phyloP scores from a whole-genome alignment of 1,284 basidiomycete genomes.

The Moesziomyces sp. region DNA sequence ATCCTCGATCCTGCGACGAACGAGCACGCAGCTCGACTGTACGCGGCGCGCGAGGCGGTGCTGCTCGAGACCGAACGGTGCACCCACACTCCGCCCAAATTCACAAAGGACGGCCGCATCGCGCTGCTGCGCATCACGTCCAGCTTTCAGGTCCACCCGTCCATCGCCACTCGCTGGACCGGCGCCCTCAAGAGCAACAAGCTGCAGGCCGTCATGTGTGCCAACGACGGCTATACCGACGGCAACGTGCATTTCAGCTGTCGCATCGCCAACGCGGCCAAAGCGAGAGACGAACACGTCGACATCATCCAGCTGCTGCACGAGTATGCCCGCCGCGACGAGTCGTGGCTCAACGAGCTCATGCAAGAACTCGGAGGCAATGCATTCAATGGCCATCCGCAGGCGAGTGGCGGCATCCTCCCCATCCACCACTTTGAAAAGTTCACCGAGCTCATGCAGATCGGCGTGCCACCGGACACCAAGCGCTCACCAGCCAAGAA shows the following conservation, averaged over 20 bases:
- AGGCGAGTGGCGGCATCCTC: slow-evolving; percentile 58
- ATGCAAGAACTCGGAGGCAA: slow-evolving; percentile 26
- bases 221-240: slow-evolving; percentile 47
- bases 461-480: slow-evolving; percentile 45
- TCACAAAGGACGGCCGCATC: slow-evolving; percentile 52
- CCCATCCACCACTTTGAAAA: slow-evolving; percentile 42
- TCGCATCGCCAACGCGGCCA: slow-evolving; percentile 37
- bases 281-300: slow-evolving; percentile 42
- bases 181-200: slow-evolving; percentile 51
- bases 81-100: slow-evolving; percentile 57
- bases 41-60: slow-evolving; percentile 44
- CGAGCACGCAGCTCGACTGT: slow-evolving; percentile 32
- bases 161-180: slow-evolving; percentile 56
- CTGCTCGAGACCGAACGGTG: slow-evolving; percentile 47
- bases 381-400: slow-evolving; percentile 52
- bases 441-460: slow-evolving; percentile 52
- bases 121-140: slow-evolving; percentile 51
- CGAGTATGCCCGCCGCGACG: slow-evolving; percentile 48
- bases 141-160: slow-evolving; percentile 53
- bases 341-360: slow-evolving; percentile 12
- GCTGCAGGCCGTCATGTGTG: slow-evolving; percentile 57
- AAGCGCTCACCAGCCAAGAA: slow-evolving; percentile 1
- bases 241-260: slow-evolving; percentile 43
- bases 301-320: slow-evolving; percentile 52
- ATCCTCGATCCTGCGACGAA: slow-evolving; percentile 41